phyloP scores from a whole-genome alignment of 495 filamentous ascomycete species.

The Astrothelium subdiscretum region DNA sequence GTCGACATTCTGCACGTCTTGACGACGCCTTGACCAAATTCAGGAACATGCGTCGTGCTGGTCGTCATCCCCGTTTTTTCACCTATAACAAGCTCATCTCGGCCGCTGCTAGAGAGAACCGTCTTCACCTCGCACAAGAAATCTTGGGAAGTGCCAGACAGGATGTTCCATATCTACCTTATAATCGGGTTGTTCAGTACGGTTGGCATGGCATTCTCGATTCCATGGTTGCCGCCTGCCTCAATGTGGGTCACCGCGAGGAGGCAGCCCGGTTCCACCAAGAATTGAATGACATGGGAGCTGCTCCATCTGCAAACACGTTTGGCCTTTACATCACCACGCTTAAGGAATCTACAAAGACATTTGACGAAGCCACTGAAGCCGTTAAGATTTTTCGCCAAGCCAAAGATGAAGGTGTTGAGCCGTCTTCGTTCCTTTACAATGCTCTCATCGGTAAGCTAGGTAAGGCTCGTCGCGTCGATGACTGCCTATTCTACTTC shows the following conservation, averaged over 20 bases:
- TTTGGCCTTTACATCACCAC: conserved; percentile 98
- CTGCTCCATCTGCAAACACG: conserved; percentile 89
- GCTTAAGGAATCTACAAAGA: conserved; percentile 90
- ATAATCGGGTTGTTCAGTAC: conserved; percentile 75
- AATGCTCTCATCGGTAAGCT: conserved; percentile 97
- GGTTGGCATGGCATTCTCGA: conserved; percentile 93
- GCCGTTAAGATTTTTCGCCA: conserved; percentile 94
- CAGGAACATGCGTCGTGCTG: conserved; percentile 82
- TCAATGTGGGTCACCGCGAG: conserved; percentile 67
- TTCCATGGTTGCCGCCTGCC: conserved; percentile 87
- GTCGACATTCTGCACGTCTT: conserved; percentile 55
- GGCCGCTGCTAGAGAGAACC: conserved; percentile 70
- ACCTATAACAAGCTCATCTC: conserved; percentile 92
- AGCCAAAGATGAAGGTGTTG: conserved; percentile 85
- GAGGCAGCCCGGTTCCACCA: conserved; percentile 78
- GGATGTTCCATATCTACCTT: conserved; percentile 71
- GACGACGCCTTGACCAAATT: conserved; percentile 73
- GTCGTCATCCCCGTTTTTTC: conserved; percentile 86
- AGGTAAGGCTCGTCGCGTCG: conserved; percentile 91
- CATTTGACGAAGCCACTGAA: conserved; percentile 92
- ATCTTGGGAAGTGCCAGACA: conserved; percentile 75
- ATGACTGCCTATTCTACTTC: conserved; percentile 96
- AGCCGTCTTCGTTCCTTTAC: conserved; percentile 93
- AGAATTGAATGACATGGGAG: conserved; percentile 76
- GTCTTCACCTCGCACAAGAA: conserved; percentile 70